Conservation (phyloP, 2,329 filamentous ascomycete genomes). For the Zymoseptoria tritici region DNA sequence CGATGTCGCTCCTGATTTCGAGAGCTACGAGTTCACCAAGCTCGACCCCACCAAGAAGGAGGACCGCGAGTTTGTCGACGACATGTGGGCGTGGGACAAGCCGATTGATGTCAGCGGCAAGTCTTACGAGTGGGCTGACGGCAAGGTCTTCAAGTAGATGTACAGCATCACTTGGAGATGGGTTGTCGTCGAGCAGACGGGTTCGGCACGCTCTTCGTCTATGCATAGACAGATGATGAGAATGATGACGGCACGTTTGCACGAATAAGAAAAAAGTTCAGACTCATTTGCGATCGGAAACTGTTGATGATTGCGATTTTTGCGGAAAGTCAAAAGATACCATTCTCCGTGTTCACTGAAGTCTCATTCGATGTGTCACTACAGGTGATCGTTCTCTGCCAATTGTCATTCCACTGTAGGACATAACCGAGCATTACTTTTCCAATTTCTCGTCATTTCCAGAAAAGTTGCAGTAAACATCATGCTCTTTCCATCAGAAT, state of each 20-base stretch:
- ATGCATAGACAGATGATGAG: background rate
- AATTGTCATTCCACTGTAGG: background rate
- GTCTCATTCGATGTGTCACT: background rate
- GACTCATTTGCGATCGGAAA: background rate
- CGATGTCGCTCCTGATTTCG: conserved; percentile 92
- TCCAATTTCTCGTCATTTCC: background rate
- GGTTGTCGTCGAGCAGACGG: background rate
- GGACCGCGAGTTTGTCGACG: conserved; percentile 78
- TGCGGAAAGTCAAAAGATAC: background rate
- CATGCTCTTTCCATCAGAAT: background rate
- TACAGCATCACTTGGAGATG: background rate
- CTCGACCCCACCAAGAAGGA: conserved; percentile 81
- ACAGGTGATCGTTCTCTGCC: background rate
- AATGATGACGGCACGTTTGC: background rate
- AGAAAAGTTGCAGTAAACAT: background rate
- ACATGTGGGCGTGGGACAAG: conserved; percentile 89
- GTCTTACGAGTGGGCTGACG: conserved; percentile 78
- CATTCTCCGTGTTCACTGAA: background rate
- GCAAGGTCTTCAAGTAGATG: conserved; percentile 98
- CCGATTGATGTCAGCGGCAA: conserved; percentile 73
- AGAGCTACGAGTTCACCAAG: conserved; percentile 95
- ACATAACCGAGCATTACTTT: background rate
- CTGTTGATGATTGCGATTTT: background rate
- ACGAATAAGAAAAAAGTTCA: background rate
- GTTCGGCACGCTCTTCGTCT: background rate